Percentiles rank a stretch among this genome's conserved stretches.
Conservation (phyloP, 805 yeast species). For the Yarrowia deformans region DNA sequence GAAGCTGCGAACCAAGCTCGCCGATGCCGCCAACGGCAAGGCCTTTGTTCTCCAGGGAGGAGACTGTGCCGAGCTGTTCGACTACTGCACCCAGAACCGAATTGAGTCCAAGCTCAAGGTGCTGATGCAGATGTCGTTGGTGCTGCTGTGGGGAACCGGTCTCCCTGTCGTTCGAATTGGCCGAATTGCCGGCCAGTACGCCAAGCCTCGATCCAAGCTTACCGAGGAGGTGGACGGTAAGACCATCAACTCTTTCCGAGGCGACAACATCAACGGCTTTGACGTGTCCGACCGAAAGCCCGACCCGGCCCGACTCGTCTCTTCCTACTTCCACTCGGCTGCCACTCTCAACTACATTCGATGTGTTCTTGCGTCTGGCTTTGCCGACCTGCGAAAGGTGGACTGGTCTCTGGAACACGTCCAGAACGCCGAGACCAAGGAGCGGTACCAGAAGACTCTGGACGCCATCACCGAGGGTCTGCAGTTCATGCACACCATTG, state of each 20-base stretch:
- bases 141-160: constrained; percentile 55
- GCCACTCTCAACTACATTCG: constrained; percentile 55
- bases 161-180: constrained; percentile 54
- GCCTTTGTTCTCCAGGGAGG: constrained; percentile 57
- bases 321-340: constrained; percentile 56
- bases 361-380: constrained; percentile 50
- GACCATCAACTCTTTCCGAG: constrained; percentile 54
- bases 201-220: constrained; percentile 55
- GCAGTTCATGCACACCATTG: constrained; percentile 53
- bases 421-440: constrained; percentile 50
- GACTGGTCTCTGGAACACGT: constrained; percentile 56
- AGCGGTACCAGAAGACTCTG: constrained; percentile 53
- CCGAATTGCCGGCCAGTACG: constrained; percentile 57
- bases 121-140: constrained; percentile 55
- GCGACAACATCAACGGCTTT: constrained; percentile 56
- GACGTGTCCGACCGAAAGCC: constrained; percentile 53
- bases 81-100: constrained; percentile 53
- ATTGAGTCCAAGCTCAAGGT: constrained; percentile 55
- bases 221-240: constrained; percentile 54
- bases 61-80: constrained; percentile 56
- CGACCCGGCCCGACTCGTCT: constrained; percentile 53
- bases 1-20: constrained; percentile 49
- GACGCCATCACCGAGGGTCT: constrained; percentile 51
- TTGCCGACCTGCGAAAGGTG: constrained; percentile 54
- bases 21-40: constrained; percentile 54